Evolutionary conservation across 2,329 filamentous ascomycete genomes (phyloP), one percentile per base, ranked within the genome.

Genomic region (Sarocladiaceae sp.): DNA sequence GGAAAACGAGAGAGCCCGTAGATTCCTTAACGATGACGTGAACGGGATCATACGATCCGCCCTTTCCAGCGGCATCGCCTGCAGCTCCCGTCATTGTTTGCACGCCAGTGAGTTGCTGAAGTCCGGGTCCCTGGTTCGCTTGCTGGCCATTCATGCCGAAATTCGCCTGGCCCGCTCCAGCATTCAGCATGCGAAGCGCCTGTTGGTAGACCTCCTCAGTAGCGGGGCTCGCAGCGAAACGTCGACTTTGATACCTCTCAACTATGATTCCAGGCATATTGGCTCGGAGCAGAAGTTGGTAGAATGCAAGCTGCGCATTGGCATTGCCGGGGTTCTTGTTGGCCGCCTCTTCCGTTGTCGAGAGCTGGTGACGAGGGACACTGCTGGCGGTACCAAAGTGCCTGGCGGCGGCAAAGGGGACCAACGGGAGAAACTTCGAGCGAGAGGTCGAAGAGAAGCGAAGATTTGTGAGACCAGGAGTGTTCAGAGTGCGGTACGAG

Each of bases 1-100:
- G 89, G 72, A 97, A 96, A 55, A 97, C 78, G 28, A 81, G 79
- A 57, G 82, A 84, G 52, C 88, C 84, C 50, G 88, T 78, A 15
- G 90, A 90, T 68, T 99, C 94, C 62, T 97, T 92, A 5, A 99
- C 90, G 12, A 97, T 88, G 37, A 99, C 94, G 64, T 97, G 92
- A 25, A 99, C 81, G n/a, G 93, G 93, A 44, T 88, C 84, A 20
- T 50, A 50, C 4, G 47, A 50, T 33, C 86, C 85, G 70, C 92
- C 95, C 29, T 91, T 91, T 47, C 82, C 83, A 35, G 84, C 84
- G 42, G 68, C 68, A 54, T 71, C 71, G 53, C 71, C 72, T 42
- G 76, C 71, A 20, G 76, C 68, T 8, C 84, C 79, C 54, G 88
- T 71, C 63, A 87, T 87, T 39, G 82, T 82, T 51, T 87, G 88